Evolutionary conservation across 2,329 filamentous ascomycete species (phyloP), one percentile per base, ranked within the genome.

Genomic region (Dactylellina drechsleri): DNA sequence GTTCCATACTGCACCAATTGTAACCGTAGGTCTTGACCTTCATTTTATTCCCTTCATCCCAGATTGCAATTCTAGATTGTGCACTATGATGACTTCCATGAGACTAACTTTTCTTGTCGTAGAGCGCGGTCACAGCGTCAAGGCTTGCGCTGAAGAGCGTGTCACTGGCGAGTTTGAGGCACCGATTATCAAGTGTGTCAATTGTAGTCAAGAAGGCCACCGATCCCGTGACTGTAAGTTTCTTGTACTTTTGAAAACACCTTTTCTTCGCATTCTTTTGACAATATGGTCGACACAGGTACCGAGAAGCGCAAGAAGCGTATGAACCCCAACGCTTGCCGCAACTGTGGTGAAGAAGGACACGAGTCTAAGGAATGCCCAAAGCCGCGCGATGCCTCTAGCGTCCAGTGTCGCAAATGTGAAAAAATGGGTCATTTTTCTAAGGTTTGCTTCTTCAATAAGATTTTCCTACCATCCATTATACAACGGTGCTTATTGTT

Each of bases 1-100:
- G 80, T 89, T 40, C 83, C 86, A 0, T 85, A 88, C 76, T 92
- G 90, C 82, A 78, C 71, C 74, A 90, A 90, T 81, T 92, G 90
- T 79, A 83, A 84, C 47, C 60, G 80, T 79, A 73, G 79, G 64
- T 77, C 77, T 49, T 20, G n/a, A 36, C 15, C 12, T 18, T 18
- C 7, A 3, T 52, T 52, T 23, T 8, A 10, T 47, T 47, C 16
- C 16, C 1, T 47, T 15, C 43, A 31, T 18, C 41, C 4, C 23
- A 23, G 23, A 23, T 23, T 23, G 23, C 23, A 23, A 4, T 23
- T 23, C 23, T 71, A 72, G 43, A 67, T 54, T 16, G 6, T 6
- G 41, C 45, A 66, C 23, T 43, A 26, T 28, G 0, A 36, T 10
- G 31, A 8, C 31, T 7, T 36, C 31, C 6, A 36, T 36, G 10